phyloP scores from a whole-genome alignment of 768 basidiomycete species.

The Serendipita indica region DNA sequence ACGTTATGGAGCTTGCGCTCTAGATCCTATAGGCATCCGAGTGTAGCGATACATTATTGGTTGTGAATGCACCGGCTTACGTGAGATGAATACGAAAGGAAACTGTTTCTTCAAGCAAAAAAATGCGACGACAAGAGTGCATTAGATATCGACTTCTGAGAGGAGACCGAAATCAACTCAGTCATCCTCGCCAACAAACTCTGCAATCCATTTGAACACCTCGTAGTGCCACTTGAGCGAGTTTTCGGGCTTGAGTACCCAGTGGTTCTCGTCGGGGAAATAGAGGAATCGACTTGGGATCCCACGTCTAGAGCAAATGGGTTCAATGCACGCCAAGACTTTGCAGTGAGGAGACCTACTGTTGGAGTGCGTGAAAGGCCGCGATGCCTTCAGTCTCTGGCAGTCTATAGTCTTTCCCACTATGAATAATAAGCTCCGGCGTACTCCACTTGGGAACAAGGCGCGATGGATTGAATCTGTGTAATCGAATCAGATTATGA shows the following conservation, averaged over 20 bases:
- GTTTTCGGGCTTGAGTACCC: slow-evolving; percentile 72
- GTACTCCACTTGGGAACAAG: slow-evolving; percentile 76
- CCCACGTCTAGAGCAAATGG: slow-evolving; percentile 33
- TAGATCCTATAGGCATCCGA: background rate
- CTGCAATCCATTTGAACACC: slow-evolving; percentile 76
- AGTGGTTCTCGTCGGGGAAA: slow-evolving; percentile 87
- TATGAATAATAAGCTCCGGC: slow-evolving; percentile 71
- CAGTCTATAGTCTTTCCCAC: slow-evolving; percentile 77
- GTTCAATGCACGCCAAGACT: background rate
- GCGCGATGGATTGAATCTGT: slow-evolving; percentile 63
- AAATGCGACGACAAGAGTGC: too few relatives aligned
- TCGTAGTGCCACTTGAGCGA: slow-evolving; percentile 94
- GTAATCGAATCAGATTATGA: background rate
- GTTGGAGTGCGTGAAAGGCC: slow-evolving; percentile 73
- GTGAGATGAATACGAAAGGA: too few relatives aligned
- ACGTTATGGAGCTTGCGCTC: slow-evolving; percentile 35
- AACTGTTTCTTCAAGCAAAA: too few relatives aligned
- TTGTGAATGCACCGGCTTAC: too few relatives aligned
- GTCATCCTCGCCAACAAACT: slow-evolving; percentile 17
- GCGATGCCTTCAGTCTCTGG: slow-evolving; percentile 74
- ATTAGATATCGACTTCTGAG: too few relatives aligned
- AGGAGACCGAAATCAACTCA: too few relatives aligned
- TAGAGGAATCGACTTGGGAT: slow-evolving; percentile 64
- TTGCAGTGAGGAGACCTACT: slow-evolving; percentile 33
- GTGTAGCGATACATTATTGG: too few relatives aligned